Conservation (phyloP, 768 basidiomycete genomes). For the Collybia sordida region DNA sequence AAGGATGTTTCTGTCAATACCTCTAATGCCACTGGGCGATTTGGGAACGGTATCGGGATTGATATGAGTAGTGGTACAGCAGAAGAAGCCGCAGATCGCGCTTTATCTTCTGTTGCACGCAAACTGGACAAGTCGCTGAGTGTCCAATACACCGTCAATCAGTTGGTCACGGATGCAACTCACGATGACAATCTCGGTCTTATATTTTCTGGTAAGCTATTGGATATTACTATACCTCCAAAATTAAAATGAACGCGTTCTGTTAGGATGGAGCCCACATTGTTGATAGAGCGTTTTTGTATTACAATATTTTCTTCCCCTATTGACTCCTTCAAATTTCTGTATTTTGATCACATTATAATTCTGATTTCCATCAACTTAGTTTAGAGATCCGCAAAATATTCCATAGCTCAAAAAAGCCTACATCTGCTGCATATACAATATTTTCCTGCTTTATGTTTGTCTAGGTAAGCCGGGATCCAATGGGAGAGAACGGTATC, state of each 20-base stretch:
- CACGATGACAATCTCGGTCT: slow-evolving; percentile 71
- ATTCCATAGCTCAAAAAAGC: neutral
- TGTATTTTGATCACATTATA: too few relatives aligned
- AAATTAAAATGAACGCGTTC: too few relatives aligned
- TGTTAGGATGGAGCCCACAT: slow-evolving; percentile 32
- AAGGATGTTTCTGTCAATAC: slow-evolving; percentile 30
- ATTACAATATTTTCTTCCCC: neutral
- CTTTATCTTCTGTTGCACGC: slow-evolving; percentile 71
- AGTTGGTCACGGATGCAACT: slow-evolving; percentile 86
- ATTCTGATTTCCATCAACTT: neutral
- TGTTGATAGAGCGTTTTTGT: slow-evolving; percentile 5
- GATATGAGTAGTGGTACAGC: slow-evolving; percentile 66
- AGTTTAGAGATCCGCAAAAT: neutral
- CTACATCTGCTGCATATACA: neutral
- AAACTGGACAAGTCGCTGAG: slow-evolving; percentile 87
- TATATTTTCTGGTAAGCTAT: slow-evolving; percentile 69
- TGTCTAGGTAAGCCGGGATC: neutral
- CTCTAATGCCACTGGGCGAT: slow-evolving; percentile 20
- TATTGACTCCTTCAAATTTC: neutral
- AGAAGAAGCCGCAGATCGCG: slow-evolving; percentile 89
- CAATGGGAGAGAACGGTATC: neutral
- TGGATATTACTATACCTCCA: too few relatives aligned
- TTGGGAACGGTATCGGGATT: slow-evolving; percentile 49
- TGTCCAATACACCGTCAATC: slow-evolving; percentile 92
- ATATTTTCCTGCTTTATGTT: neutral